Evolutionary conservation across 2,329 filamentous ascomycete genomes (phyloP).

Genomic region (Cylindrodendrum hubeiense): DNA sequence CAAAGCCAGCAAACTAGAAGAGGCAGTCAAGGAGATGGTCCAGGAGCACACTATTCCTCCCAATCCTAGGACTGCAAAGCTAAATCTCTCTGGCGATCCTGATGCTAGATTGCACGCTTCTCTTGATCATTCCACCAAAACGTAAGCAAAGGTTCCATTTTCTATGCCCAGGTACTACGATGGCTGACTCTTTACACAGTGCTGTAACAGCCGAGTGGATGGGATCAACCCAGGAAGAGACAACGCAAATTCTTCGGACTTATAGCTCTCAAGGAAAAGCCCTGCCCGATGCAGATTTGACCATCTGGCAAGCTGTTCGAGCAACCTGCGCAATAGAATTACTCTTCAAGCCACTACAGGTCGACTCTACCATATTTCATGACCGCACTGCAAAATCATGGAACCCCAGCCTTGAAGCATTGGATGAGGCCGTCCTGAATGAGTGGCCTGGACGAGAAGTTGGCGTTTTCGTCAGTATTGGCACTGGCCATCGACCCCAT

Average conservation of each 20-base stretch:
- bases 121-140: slow-evolving; percentile 88
- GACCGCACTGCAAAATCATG: slow-evolving; percentile 93
- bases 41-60: slow-evolving; percentile 81
- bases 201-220: slow-evolving; percentile 93
- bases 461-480: slow-evolving; percentile 91
- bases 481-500: slow-evolving; percentile 86
- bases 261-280: slow-evolving; percentile 96
- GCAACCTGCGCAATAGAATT: slow-evolving; percentile 93
- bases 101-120: slow-evolving; percentile 90
- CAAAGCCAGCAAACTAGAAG: slow-evolving; percentile 95
- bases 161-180: no score
- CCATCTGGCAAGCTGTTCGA: slow-evolving; percentile 96
- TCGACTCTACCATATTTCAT: slow-evolving; percentile 93
- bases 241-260: slow-evolving; percentile 83
- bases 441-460: slow-evolving; percentile 96
- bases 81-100: slow-evolving; percentile 87
- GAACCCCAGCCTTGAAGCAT: slow-evolving; percentile 85
- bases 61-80: slow-evolving; percentile 68
- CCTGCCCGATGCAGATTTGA: slow-evolving; percentile 90
- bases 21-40: slow-evolving; percentile 91
- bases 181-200: slow-evolving; percentile 61
- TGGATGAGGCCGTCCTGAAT: slow-evolving; percentile 92
- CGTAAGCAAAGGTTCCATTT: slow-evolving; percentile 67
- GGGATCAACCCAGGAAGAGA: slow-evolving; percentile 77
- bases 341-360: slow-evolving; percentile 95